Evolutionary conservation across 176 grass and related monocot species (phyloP), one percentile per base, ranked within the genome.

Genomic region (Paspalum vaginatum): DNA sequence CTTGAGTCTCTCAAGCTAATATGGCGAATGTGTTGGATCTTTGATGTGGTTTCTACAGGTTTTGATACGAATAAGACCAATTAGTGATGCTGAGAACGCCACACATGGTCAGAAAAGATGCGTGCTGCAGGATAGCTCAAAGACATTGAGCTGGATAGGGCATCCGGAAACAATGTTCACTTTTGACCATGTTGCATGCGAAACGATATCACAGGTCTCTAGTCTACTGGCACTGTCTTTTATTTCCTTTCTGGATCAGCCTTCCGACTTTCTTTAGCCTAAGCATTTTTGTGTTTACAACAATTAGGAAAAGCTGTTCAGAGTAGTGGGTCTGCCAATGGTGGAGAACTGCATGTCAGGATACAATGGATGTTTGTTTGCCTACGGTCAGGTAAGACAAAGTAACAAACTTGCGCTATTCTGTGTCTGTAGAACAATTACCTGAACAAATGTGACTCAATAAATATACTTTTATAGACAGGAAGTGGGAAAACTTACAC

Each of bases 321-420:
- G 77, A 82, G 89, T 94, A 61, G 89, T 94, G 78, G 95, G 91
- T 43, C 39, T 92, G 61, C 94, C 89, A 75, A 97, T 97, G 91
- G 89, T 94, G 75, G 94, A 97, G 82, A 97, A 94, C 62, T 97
- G 94, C 77, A 92, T 97, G 87, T 94, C 94, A 77, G 94, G 94
- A 65, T 97, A 97, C 82, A 97, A 97, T 83, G 88, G 94, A 38
- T 97, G 94, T 76, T 87, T 97, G 76, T 97, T 97, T 79, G 89
- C 94, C 50, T 97, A 97, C 77, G 94, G 94, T 50, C 94, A 97
- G 94, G 94, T 97, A 85, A 79, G 2, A 63, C 12, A 58, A 57
- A 54, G 20, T 11, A 2, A 57, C 16, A 58, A 50, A n/a, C n/a
- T 15, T 83, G 21, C 4, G 56, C 37, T 72, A 49, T 61, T 80